These are phyloP conservation scores for Capsella rubella DNA, from an alignment of 441 rosid genomes.

Conservation along the genomic window DNA sequence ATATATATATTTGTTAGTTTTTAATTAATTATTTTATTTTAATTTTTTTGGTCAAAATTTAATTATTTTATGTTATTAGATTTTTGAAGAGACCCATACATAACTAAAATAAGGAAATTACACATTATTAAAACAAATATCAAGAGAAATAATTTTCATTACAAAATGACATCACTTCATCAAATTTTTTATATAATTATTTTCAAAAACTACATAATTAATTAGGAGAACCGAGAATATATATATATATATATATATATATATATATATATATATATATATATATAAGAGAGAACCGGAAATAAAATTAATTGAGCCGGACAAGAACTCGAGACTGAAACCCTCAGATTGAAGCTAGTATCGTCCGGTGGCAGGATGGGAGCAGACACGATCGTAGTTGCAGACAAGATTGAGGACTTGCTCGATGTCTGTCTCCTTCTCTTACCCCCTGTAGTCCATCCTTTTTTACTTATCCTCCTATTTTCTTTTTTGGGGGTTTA, in stretches of 20 bases:
- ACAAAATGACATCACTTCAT: not conserved
- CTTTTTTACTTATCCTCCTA: not conserved
- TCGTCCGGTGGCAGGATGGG: slow-evolving; percentile 47
- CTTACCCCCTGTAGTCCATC: not conserved
- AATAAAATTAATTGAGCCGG: too few relatives aligned
- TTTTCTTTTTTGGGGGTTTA: not conserved
- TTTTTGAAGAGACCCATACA: too few relatives aligned
- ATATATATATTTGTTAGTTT: too few relatives aligned
- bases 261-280: too few relatives aligned
- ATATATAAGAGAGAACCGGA: too few relatives aligned
- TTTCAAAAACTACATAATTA: not conserved
- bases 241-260: too few relatives aligned
- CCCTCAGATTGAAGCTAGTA: slow-evolving; percentile 31
- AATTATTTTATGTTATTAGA: too few relatives aligned
- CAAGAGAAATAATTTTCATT: not conserved
- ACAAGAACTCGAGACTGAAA: not conserved
- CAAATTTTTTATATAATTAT: not conserved
- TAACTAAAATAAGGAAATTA: too few relatives aligned
- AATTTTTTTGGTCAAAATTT: too few relatives aligned
- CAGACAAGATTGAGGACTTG: slow-evolving; percentile 63
- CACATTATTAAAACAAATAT: not conserved
- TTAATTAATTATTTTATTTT: too few relatives aligned
- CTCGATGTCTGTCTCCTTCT: slow-evolving; percentile 53
- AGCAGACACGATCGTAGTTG: slow-evolving; percentile 43
- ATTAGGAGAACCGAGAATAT: too few relatives aligned